Conservation (phyloP, 1,284 basidiomycete species). For the Mycena citricolor region DNA sequence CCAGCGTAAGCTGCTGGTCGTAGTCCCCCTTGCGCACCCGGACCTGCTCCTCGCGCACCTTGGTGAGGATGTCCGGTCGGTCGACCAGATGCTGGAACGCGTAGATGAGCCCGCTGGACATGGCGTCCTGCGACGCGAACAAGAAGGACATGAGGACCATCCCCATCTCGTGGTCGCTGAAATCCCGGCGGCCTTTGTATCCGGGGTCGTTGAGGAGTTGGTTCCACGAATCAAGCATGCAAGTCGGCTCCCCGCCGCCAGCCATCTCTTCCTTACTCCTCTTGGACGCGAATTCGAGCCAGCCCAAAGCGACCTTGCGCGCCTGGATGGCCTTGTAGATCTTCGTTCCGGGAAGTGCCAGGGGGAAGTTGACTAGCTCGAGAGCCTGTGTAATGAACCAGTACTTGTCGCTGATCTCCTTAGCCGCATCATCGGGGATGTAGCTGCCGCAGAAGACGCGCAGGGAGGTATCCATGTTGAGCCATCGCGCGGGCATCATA, state of each 20-base stretch:
- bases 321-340: constrained; percentile 94
- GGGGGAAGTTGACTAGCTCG: constrained; percentile 98
- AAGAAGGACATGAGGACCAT: constrained; percentile 97
- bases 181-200: constrained; percentile 83
- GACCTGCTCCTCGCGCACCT: constrained; percentile 91
- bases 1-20: constrained; percentile 82
- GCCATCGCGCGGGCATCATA: constrained; percentile 89
- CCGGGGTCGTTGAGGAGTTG: constrained; percentile 67
- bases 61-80: constrained; percentile 84
- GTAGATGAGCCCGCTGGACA: constrained; percentile 93
- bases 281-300: constrained; percentile 79
- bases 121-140: constrained; percentile 97
- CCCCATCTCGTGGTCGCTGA: constrained; percentile 93
- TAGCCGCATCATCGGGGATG: constrained; percentile 76
- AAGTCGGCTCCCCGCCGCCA: constrained; percentile 78
- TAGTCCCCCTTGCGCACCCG: constrained; percentile 79
- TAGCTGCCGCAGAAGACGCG: constrained; percentile 94
- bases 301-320: constrained; percentile 85
- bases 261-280: constrained; percentile 86
- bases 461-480: constrained; percentile 98
- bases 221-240: constrained; percentile 94
- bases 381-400: constrained; percentile 95
- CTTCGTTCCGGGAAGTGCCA: constrained; percentile 95
- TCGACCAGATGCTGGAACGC: constrained; percentile 96
- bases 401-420: constrained; percentile 90